Conservation (phyloP, 495 filamentous ascomycete genomes). For the Margaritispora aquatica region DNA sequence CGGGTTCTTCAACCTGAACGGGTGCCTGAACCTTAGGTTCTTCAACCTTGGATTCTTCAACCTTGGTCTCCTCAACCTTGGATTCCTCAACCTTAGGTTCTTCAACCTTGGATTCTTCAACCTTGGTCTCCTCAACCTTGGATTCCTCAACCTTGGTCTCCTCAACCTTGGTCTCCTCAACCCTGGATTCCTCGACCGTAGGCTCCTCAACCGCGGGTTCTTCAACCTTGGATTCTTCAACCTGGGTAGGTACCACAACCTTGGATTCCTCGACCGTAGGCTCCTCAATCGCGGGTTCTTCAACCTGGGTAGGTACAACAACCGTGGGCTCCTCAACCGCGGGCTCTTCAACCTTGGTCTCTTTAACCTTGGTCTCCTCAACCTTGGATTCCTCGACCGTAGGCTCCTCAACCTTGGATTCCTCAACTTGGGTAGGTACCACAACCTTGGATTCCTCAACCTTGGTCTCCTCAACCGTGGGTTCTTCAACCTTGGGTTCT, state of each 20-base stretch:
- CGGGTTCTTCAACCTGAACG: too few species aligned
- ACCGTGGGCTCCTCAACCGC: not conserved
- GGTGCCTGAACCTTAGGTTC: not conserved
- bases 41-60: not conserved
- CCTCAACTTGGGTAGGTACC: not conserved
- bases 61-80: too few species aligned
- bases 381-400: not conserved
- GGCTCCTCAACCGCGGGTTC: not conserved
- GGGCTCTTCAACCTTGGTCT: not conserved
- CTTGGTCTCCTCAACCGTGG: not conserved
- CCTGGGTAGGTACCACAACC: too few species aligned
- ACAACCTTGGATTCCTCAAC: not conserved
- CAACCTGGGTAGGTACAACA: not conserved
- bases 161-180: not conserved
- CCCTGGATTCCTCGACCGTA: not conserved
- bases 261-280: not conserved
- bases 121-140: not conserved
- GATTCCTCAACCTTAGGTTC: not conserved
- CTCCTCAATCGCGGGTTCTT: not conserved
- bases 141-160: not conserved
- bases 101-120: not conserved
- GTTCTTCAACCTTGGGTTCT: not conserved
- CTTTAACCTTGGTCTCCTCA: not conserved
- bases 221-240: not conserved
- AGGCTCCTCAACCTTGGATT: not conserved